Evolutionary conservation across 2,329 filamentous ascomycete species (phyloP), one percentile per base, ranked within the genome.

Genomic region (Penicillium expansum): DNA sequence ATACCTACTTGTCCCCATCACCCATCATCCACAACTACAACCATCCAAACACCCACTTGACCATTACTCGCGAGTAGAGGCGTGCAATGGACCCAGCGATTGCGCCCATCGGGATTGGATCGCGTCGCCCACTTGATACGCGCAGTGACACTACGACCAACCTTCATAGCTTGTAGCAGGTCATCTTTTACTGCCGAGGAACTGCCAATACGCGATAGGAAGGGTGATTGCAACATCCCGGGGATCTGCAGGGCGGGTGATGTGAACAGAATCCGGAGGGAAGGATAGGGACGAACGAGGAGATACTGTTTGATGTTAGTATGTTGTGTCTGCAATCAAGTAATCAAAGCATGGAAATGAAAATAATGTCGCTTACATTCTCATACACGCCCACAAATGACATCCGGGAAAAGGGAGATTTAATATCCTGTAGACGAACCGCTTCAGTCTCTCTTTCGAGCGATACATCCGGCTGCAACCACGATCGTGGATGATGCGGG

Each of bases 1-100:
- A 39, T 38, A 62, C 49, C 41, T 57, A 30, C 37, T 62, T 5
- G 5, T 24, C 74, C 44, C 89, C 85, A 52, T 86, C 86, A 60
- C 91, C 87, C 4, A 90, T 86, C 86, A 60, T 91, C 87, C 4
- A 90, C 84, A 14, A 92, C 79, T 0, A 91, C 81, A 6, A 91
- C 80, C 86, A 92, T 89, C 89, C 89, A 92, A 0, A 91, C 88
- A 16, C 89, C 89, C 0, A 92, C 84, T 4, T 82, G 77, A 1
- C 86, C 86, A 60, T 86, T 86, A 41, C 80, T 80, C 3, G 87
- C 88, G 4, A 89, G 73, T 4, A 92, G 75, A 3, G 89, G 89
- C 22, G 89, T 92, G 67, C 87, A 89, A 70, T 92, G 89, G 39
- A 92, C 88, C 88, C 89, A 92, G 42, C 88, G 81, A 48, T 82